Base-by-base conservation (phyloP, 2,329 filamentous ascomycete species). In the Pseudogymnoascus sp. region DNA sequence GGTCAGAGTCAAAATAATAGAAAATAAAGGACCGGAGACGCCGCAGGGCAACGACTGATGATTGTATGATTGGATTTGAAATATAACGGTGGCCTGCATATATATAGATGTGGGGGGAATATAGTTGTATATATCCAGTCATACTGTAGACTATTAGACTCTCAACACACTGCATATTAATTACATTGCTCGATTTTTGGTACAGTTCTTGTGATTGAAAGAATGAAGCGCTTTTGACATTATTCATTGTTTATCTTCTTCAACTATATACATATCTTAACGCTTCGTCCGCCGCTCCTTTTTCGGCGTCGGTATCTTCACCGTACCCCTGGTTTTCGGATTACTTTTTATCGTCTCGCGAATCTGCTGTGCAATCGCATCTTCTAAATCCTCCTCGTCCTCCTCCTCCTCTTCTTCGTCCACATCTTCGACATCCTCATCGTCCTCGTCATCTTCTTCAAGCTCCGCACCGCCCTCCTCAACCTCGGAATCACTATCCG, bases 381-480 rank as follows among this genome's bases (percentile, higher is more conserved):
- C 67, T 53, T 69, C 65, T 40, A 56, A 21, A 33, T 64, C 64
- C 10, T 69, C 69, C 6, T 67, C 69, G 18, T 66, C 67, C 14
- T 67, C 68, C 16, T 69, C 71, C 28, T 65, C 68, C 16, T 64
- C 68, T 10, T 70, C 67, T 56, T 65, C 68, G 18, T 68, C 69
- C 28, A 64, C 70, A 28, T 77, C 73, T 23, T 79, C 76, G 65
- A 80, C 76, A 60, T 77, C 75, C 56, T 76, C 75, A 62, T 74
- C 76, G 18, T 73, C 70, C 18, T 74, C 74, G 60, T 75, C 75
- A 40, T 74, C 75, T 66, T 71, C 67, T 64, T 71, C 67, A 14
- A 71, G 59, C 16, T 65, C 66, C n/a, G 67, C 68, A 18, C 69
- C 71, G 44, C 67, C 70, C 40, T 73, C 70, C 38, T 73, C 71